Percentiles rank a stretch among this genome's conserved stretches.
Evolutionary conservation across 1,284 basidiomycete species (phyloP).

Genomic region (Cystobasidium pallidum): DNA sequence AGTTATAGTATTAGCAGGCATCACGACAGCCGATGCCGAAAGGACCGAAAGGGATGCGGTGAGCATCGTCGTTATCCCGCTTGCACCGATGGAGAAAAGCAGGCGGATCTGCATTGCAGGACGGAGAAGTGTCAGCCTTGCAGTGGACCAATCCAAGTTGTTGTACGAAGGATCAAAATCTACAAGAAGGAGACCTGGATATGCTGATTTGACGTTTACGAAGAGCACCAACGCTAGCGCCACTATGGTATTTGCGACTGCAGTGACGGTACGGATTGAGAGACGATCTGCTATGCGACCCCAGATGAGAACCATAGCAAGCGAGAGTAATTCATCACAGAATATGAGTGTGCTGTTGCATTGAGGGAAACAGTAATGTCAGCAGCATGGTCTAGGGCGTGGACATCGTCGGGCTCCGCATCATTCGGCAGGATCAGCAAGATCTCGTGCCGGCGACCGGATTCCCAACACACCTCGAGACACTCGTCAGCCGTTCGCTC

Average conservation of each 20-base stretch:
- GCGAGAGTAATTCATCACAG: conserved; percentile 49
- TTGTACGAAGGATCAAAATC: conserved; percentile 38
- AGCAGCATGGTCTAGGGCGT: no score
- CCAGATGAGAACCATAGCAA: conserved; percentile 44
- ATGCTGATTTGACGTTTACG: conserved; percentile 29
- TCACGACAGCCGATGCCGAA: background rate
- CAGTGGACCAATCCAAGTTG: no score
- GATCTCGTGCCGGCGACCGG: no score
- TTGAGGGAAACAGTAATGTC: no score
- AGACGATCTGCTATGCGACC: conserved; percentile 40
- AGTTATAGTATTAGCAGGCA: background rate
- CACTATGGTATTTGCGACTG: conserved; percentile 37
- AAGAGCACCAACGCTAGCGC: conserved; percentile 39
- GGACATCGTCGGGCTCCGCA: no score
- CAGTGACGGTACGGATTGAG: conserved; percentile 35
- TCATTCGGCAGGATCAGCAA: no score
- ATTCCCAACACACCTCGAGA: conserved; percentile 40
- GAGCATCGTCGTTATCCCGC: conserved; percentile 42
- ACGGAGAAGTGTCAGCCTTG: no score
- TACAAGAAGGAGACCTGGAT: conserved; percentile 35
- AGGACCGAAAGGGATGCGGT: conserved; percentile 18
- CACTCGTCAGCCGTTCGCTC: background rate
- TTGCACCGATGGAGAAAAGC: conserved; percentile 27
- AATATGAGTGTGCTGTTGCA: conserved; percentile 46
- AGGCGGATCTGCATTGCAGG: conserved; percentile 15